Evolutionary conservation across 495 filamentous ascomycete species (phyloP), one percentile per base, ranked within the genome.

Genomic region (Evernia prunastri): DNA sequence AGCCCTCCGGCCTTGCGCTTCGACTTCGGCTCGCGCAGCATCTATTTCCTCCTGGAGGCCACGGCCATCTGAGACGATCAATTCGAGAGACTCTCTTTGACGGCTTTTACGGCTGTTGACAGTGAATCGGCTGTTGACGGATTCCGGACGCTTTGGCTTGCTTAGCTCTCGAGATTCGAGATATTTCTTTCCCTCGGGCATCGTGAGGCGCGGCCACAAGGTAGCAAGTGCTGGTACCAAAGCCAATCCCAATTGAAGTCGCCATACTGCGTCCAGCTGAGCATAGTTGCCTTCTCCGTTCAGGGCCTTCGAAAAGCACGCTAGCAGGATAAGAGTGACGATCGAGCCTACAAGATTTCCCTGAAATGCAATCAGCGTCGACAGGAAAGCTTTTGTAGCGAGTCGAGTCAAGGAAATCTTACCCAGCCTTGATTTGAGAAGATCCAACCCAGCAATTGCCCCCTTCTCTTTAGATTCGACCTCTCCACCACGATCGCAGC

Each of bases 401-500:
- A 20, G 0, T 47, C 6, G 4, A 40, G 20, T 12, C 8, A 47
- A 29, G 12, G 17, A 9, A 25, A 18, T 6, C 37, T 58, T 58
- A 58, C 61, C 61, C 54, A 63, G n/a, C 59, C 59, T 39, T 63
- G 59, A 43, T 63, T 66, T 8, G 59, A 62, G 6, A 66, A 66
- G 23, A 66, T 63, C 65, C 60, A 67, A 20, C 61, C 66, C 62
- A 64, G 27, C 23, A 56, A 11, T 11, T 62, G 45, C 25, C 66
- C 66, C 15, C 66, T 45, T 42, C 53, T 43, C n/a, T 67, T 66
- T 54, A 66, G 39, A 63, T 67, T 54, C 20, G 61, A 59, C 35
- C 65, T 56, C 33, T 67, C 65, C 20, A 61, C 65, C n/a, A 65
- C 63, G 35, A 89, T 86, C 27, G 86, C 78, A 1, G 84, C 83